A percentile compares a stretch with the other conserved stretches of the same genome.
Conservation (phyloP, 179 eudicot species). For the Pouteria campechiana region DNA sequence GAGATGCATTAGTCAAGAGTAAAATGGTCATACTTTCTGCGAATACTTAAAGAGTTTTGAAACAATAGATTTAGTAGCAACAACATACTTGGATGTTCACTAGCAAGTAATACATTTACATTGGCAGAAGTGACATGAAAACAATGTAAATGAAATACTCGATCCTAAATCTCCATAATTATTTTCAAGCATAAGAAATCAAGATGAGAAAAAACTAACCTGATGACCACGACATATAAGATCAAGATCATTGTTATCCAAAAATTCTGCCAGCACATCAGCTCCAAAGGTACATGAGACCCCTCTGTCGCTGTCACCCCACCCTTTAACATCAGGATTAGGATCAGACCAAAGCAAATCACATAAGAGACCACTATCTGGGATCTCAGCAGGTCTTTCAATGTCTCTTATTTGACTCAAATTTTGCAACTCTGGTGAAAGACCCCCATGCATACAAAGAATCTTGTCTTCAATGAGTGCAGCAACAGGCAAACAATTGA, state of each 20-base stretch:
- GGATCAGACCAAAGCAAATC: slow-evolving; percentile 88
- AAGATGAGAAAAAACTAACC: slow-evolving; percentile 28
- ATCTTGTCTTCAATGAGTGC: slow-evolving; percentile 69
- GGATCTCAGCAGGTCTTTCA: slow-evolving; percentile 66
- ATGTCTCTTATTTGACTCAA: slow-evolving; percentile 57
- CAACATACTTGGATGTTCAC: too few relatives aligned
- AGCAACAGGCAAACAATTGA: slow-evolving; percentile 73
- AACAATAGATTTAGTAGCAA: not conserved
- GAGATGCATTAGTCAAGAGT: not conserved
- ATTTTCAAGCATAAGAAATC: too few relatives aligned
- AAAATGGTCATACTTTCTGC: not conserved
- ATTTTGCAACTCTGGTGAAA: slow-evolving; percentile 52
- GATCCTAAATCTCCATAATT: too few relatives aligned
- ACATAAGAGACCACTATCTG: slow-evolving; percentile 70
- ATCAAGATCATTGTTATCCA: slow-evolving; percentile 63
- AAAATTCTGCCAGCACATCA: slow-evolving; percentile 50
- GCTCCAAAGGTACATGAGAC: slow-evolving; percentile 80
- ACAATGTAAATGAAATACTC: too few relatives aligned
- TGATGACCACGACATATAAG: slow-evolving; percentile 84
- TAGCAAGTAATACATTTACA: too few relatives aligned
- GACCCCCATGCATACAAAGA: slow-evolving; percentile 80
- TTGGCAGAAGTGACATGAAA: too few relatives aligned
- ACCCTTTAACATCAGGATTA: slow-evolving; percentile 45
- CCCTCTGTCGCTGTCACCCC: slow-evolving; percentile 78
- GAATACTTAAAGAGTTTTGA: not conserved